A percentile compares a stretch with the other conserved stretches of the same genome.
Evolutionary conservation across 2,329 filamentous ascomycete genomes (phyloP).

Genomic region (Monosporascus sp.): DNA sequence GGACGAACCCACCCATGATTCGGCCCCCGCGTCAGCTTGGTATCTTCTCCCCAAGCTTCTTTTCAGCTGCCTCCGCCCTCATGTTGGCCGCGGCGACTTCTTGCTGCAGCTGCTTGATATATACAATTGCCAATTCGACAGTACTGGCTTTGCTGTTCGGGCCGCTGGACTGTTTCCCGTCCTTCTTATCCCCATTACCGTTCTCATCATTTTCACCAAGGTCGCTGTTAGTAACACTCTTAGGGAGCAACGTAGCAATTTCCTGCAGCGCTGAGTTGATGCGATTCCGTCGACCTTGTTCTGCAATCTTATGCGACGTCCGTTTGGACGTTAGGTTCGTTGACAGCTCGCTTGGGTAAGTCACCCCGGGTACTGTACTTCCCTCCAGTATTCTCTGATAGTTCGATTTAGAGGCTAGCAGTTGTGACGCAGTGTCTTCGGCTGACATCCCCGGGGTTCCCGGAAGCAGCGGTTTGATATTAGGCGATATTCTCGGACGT

Average conservation of each 20-base stretch:
- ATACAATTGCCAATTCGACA: slow-evolving; percentile 94
- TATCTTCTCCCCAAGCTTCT: slow-evolving; percentile 40
- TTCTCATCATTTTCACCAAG: slow-evolving; percentile 41
- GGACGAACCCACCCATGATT: background rate
- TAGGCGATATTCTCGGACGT: slow-evolving; percentile 84
- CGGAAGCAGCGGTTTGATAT: slow-evolving; percentile 84
- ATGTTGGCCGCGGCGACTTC: slow-evolving; percentile 62
- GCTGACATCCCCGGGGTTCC: slow-evolving; percentile 45
- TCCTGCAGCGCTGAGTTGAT: slow-evolving; percentile 93
- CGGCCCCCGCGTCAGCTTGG: slow-evolving; percentile 6
- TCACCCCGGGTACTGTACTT: slow-evolving; percentile 81
- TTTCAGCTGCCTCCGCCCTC: slow-evolving; percentile 60
- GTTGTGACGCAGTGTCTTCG: slow-evolving; percentile 60
- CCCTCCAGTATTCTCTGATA: slow-evolving; percentile 97
- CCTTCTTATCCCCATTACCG: slow-evolving; percentile 34
- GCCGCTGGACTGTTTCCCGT: slow-evolving; percentile 38
- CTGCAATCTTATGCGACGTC: slow-evolving; percentile 95
- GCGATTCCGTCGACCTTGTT: slow-evolving; percentile 89
- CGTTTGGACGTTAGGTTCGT: slow-evolving; percentile 94
- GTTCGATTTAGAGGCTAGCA: slow-evolving; percentile 91
- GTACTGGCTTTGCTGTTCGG: slow-evolving; percentile 92
- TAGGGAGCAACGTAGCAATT: slow-evolving; percentile 82
- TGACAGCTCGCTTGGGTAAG: slow-evolving; percentile 84
- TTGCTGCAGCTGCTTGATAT: slow-evolving; percentile 79
- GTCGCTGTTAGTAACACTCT: slow-evolving; percentile 37